Evolutionary conservation across 306 rosid species (phyloP).

Genomic region (Citrullus amarus): DNA sequence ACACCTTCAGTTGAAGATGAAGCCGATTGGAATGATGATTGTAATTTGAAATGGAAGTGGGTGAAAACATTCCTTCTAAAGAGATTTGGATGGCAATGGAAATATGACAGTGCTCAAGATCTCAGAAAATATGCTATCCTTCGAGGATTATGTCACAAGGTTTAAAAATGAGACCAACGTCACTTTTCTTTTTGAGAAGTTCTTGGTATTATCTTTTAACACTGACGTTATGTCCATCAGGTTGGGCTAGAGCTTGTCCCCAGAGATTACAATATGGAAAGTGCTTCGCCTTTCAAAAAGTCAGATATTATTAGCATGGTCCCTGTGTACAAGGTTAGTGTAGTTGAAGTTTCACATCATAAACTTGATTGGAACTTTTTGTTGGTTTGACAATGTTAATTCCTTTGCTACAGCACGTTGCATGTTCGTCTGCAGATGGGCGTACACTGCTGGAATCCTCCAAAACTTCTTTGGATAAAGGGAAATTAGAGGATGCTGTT

Average conservation of each 20-base stretch:
- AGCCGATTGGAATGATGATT: conserved; percentile 32
- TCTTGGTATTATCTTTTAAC: conserved; percentile 10
- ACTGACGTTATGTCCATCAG: conserved; percentile 32
- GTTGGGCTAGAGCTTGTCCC: conserved; percentile 97
- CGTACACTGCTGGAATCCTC: conserved; percentile 93
- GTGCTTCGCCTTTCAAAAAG: conserved; percentile 57
- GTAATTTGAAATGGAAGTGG: conserved; percentile 76
- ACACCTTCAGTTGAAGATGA: conserved; percentile 47
- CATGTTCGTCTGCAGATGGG: conserved; percentile 98
- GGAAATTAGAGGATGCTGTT: conserved; percentile 98
- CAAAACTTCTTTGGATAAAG: conserved; percentile 91
- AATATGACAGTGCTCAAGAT: conserved; percentile 44
- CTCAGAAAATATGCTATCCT: conserved; percentile 82
- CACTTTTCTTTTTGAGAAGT: neutral
- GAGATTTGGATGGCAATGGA: conserved; percentile 88
- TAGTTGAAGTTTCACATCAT: neutral
- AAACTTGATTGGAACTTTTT: neutral
- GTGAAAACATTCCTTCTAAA: conserved; percentile 72
- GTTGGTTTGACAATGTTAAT: conserved; percentile 13
- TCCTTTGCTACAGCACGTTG: conserved; percentile 58
- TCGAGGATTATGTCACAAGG: conserved; percentile 96
- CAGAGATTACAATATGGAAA: conserved; percentile 76
- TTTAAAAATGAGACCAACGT: conserved; percentile 11
- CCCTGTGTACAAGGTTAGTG: conserved; percentile 77
- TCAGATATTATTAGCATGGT: conserved; percentile 82